Evolutionary conservation across 805 yeast species (phyloP).

Genomic region (Yarrowia sp.): DNA sequence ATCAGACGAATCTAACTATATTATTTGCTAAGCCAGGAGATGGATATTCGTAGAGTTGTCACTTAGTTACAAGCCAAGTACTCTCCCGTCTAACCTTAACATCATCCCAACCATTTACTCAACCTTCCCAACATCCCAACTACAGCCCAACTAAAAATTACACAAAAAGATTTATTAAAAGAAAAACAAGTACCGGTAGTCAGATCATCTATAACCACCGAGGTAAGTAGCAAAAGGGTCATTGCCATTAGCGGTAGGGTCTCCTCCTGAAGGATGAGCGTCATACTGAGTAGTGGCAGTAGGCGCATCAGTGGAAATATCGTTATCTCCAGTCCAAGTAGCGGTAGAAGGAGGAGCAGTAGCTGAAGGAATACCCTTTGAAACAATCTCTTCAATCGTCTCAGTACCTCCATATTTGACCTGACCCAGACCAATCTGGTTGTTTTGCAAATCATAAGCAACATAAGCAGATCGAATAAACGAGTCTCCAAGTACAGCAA

Average conservation of each 20-base stretch:
- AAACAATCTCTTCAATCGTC: constrained; percentile 30
- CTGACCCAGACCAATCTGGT: constrained; percentile 53
- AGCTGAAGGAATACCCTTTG: constrained; percentile 31
- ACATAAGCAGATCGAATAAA: constrained; percentile 60
- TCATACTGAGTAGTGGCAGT: background rate
- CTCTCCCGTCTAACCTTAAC: no score
- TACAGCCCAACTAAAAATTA: no score
- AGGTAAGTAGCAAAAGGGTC: background rate
- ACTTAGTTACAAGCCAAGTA: no score
- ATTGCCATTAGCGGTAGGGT: background rate
- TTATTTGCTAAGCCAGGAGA: no score
- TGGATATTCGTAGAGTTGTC: no score
- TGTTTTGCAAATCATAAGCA: constrained; percentile 58
- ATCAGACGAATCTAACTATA: no score
- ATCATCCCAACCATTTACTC: no score
- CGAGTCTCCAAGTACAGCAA: constrained; percentile 48
- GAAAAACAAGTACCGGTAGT: no score
- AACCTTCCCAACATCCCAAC: no score
- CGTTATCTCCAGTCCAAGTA: background rate
- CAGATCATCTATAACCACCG: no score
- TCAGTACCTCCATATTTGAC: constrained; percentile 33
- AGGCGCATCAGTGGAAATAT: background rate
- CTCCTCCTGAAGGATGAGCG: background rate
- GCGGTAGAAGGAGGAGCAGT: background rate
- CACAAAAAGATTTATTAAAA: no score